A percentile compares a stretch with the other conserved stretches of the same genome.
phyloP scores from a whole-genome alignment of 2,329 filamentous ascomycete genomes.

The Alternaria sp. region DNA sequence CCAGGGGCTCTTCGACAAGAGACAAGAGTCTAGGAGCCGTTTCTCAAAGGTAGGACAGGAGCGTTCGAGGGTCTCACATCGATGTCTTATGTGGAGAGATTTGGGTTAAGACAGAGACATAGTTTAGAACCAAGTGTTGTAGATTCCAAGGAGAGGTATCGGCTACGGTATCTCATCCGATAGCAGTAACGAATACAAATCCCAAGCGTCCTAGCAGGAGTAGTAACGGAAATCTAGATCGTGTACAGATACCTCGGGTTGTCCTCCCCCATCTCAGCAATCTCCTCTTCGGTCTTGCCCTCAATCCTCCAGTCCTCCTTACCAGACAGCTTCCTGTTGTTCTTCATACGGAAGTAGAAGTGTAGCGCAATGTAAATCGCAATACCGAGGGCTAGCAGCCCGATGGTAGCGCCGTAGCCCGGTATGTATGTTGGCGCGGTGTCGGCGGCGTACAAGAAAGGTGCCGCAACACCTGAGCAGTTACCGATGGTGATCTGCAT shows the following conservation, averaged over 20 bases:
- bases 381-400: conserved; percentile 22
- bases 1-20: not conserved
- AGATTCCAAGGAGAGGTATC: too few relatives aligned
- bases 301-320: conserved; percentile 34
- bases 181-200: too few relatives aligned
- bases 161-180: too few relatives aligned
- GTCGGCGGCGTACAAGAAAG: conserved; percentile 28
- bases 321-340: conserved; percentile 30
- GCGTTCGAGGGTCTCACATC: not conserved
- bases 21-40: not conserved
- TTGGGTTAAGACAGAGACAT: too few relatives aligned
- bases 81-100: too few relatives aligned
- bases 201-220: too few relatives aligned
- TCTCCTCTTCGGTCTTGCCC: conserved; percentile 31
- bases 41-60: not conserved
- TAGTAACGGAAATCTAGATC: conserved; percentile 5
- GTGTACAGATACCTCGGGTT: conserved; percentile 36
- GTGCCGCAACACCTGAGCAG: conserved; percentile 39
- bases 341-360: conserved; percentile 28
- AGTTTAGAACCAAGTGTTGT: too few relatives aligned
- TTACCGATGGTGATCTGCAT: conserved; percentile 49
- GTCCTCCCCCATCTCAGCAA: conserved; percentile 33
- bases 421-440: conserved; percentile 24
- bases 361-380: conserved; percentile 25
- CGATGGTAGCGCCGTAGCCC: conserved; percentile 34